Evolutionary conservation across 176 grass and related monocot genomes (phyloP).

Genomic region (Aegilops bicornis): DNA sequence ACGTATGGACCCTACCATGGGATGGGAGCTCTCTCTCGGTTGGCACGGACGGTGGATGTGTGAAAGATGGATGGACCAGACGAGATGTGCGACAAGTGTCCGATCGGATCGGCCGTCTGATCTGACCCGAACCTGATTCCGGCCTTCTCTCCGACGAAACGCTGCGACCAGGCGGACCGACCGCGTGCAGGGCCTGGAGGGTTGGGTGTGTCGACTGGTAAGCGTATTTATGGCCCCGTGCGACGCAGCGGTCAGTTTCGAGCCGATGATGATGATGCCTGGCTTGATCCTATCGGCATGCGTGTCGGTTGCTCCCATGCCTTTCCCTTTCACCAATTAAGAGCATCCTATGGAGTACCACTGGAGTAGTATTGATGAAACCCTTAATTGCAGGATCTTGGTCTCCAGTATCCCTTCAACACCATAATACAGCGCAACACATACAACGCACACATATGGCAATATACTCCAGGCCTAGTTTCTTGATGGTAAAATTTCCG

Average conservation of each 20-base stretch:
- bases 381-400: not conserved
- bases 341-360: not conserved
- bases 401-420: not conserved
- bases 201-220: not conserved
- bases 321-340: not conserved
- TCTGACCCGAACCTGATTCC: not conserved
- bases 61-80: not conserved
- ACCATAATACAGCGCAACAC: not conserved
- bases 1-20: not conserved
- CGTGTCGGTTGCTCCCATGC: not conserved
- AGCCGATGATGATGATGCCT: not conserved
- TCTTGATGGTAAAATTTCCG: too few species aligned
- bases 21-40: not conserved
- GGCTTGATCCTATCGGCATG: not conserved
- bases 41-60: not conserved
- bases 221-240: constrained; percentile 7
- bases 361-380: not conserved
- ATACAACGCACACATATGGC: too few species aligned
- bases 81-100: not conserved
- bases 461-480: too few species aligned
- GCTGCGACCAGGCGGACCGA: not conserved
- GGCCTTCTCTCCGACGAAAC: not conserved
- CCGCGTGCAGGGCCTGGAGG: not conserved
- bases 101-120: not conserved
- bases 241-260: not conserved